Base-by-base conservation (phyloP, 345 rosid genomes). In the Eucalyptus marginata region DNA sequence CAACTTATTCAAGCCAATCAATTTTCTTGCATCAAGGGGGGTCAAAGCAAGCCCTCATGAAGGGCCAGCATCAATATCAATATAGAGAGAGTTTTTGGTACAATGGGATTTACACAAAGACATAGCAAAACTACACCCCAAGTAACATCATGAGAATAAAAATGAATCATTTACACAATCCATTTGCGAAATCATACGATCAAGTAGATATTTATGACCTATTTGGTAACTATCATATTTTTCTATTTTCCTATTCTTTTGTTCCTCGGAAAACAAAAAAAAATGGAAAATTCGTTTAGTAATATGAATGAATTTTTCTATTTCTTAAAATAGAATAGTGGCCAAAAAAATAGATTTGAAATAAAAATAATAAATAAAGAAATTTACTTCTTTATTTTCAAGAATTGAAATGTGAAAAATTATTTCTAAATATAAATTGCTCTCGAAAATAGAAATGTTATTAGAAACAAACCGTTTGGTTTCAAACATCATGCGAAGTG, bases 241-340 rank as follows among this genome's bases (percentile, higher is more conserved):
- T 52, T 20, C 25, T 52, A 18, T 52, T 52, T 52, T 18, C 1
- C 4, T 0, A 3, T 52, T 52, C 5, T 52, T 52, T 20, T 52
- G 0, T 52, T 52, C 10, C 25, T 52, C 0, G 5, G 0, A 52
- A 52, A 1, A 52, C 1, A 52, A 2, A 8, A 52, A 8, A 52
- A 52, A 3, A 52, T 52, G 10, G 2, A 52, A 52, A 20, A 7
- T 52, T 7, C 25, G 0, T 52, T 20, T 52, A 52, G 58, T 52
- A 20, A 18, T 20, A 20, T 52, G 10, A 52, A 52, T 3, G 58
- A 18, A 52, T 52, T 52, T 52, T 18, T 52, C 1, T 52, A 52
- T 52, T 52, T 52, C 9, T 52, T 52, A 7, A 52, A 52, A 52
- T 18, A 52, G 56, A 52, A 52, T 1, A 18, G 24, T 52, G 4